Evolutionary conservation across 2,329 filamentous ascomycete genomes (phyloP), one percentile per base, ranked within the genome.

Genomic region (Diplodia scrobiculata): DNA sequence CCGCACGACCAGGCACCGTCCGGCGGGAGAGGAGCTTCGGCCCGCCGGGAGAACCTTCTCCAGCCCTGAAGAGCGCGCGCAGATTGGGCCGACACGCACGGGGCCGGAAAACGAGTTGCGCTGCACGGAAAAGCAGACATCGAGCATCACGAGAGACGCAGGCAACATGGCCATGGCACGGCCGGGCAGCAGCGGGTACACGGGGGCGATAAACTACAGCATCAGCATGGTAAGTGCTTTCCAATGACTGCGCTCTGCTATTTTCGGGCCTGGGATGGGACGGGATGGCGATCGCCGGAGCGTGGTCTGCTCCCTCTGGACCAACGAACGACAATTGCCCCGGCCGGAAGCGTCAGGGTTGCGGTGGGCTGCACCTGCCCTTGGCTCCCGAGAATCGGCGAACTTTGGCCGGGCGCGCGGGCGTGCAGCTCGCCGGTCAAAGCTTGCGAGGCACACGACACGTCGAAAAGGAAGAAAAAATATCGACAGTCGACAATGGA

Each of bases 221-320:
- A 59, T 66, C 34, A 47, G 38, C 38, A 66, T 66, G 64, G 64
- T 66, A 53, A 66, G 64, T 66, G 41, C 21, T 53, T 45, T 36
- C n/a, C 45, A 47, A 1, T 29, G 17, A 17, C 32, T 10, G 25
- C 25, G 5, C 29, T 17, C n/a, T 51, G 48, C 34, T 65, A 54
- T 47, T 65, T 48, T 47, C 29, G 34, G 21, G n/a, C 13, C 54
- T 19, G 54, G n/a, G 41, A 27, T 25, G 36, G 25, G 29, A 32
- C 3, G 29, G 29, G 5, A 36, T 36, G 34, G 34, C 7, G 58
- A 62, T 50, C 41, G 58, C 58, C 32, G 41, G 41, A 6, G 9
- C 11, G 21, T 45, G 55, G 45, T 2, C 13, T 47, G 13, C 34
- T 54, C 34, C 53, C 19, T 36, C 17, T 11, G 21, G 34, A 54